Evolutionary conservation across 2,329 filamentous ascomycete genomes (phyloP).

Genomic region (Pyricularia sp.): DNA sequence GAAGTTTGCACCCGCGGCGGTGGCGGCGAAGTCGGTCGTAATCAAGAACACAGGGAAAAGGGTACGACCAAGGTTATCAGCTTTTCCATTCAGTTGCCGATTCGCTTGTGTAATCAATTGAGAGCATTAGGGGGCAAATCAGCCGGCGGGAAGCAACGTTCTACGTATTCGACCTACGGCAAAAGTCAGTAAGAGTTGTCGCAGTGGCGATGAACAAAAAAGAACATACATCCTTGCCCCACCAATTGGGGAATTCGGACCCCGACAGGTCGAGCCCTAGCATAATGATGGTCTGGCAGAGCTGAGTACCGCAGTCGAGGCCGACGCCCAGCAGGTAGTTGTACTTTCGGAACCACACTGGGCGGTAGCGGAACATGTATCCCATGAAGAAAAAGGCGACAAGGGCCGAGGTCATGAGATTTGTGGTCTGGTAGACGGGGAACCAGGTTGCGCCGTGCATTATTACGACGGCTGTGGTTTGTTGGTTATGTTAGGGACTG

Average conservation of each 20-base stretch:
- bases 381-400: constrained; percentile 18
- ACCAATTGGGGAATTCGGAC: constrained; percentile 15
- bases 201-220: not conserved
- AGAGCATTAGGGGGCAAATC: constrained; percentile 11
- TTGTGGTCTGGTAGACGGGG: constrained; percentile 16
- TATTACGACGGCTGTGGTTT: constrained; percentile 11
- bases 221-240: constrained; percentile 14
- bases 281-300: constrained; percentile 17
- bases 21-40: too few species aligned
- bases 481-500: not conserved
- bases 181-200: not conserved
- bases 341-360: constrained; percentile 27
- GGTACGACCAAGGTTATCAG: not conserved
- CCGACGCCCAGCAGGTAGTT: constrained; percentile 28
- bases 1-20: too few species aligned
- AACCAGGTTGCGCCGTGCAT: constrained; percentile 14
- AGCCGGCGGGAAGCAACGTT: constrained; percentile 15
- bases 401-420: constrained; percentile 15
- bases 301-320: constrained; percentile 20
- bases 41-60: not conserved
- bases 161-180: constrained; percentile 5
- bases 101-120: constrained; percentile 4
- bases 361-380: constrained; percentile 15
- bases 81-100: not conserved
- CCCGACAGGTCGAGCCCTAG: constrained; percentile 16